Conservation (phyloP, 2,329 filamentous ascomycete species). For the Penicillium sp. region DNA sequence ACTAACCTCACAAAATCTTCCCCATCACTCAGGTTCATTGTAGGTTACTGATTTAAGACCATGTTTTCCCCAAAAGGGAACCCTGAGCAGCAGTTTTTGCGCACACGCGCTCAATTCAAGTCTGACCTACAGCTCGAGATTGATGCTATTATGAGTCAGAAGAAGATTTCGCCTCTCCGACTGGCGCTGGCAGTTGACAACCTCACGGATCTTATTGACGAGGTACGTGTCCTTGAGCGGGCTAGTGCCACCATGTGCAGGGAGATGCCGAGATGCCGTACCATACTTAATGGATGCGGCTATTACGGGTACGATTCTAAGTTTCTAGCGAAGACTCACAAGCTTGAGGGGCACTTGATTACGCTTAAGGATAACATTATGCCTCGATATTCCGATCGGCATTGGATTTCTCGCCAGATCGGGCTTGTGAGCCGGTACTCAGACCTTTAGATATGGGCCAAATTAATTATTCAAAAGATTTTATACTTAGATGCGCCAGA, state of each 20-base stretch:
- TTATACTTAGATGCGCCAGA: not conserved
- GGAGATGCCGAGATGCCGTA: not conserved
- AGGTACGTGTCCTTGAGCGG: not conserved
- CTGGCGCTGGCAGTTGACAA: not conserved
- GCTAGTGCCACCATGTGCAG: not conserved
- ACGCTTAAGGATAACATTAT: not conserved
- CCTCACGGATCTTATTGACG: not conserved
- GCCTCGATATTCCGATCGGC: not conserved
- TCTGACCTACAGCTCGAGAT: not conserved
- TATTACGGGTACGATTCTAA: not conserved
- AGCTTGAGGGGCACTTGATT: not conserved
- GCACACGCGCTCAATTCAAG: not conserved
- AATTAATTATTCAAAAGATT: not conserved
- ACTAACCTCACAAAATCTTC: not conserved
- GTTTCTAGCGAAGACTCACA: not conserved
- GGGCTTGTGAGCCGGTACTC: not conserved
- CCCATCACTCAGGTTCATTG: not conserved
- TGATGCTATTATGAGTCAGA: not conserved
- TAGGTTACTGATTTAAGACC: not conserved
- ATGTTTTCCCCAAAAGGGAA: not conserved
- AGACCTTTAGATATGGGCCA: not conserved
- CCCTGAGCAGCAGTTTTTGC: not conserved
- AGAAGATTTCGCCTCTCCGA: not conserved
- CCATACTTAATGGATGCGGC: not conserved
- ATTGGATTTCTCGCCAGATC: not conserved